These are phyloP conservation scores for Euryodendron excelsum DNA, from an alignment of 148 eudicot genomes.

Conservation along the genomic window DNA sequence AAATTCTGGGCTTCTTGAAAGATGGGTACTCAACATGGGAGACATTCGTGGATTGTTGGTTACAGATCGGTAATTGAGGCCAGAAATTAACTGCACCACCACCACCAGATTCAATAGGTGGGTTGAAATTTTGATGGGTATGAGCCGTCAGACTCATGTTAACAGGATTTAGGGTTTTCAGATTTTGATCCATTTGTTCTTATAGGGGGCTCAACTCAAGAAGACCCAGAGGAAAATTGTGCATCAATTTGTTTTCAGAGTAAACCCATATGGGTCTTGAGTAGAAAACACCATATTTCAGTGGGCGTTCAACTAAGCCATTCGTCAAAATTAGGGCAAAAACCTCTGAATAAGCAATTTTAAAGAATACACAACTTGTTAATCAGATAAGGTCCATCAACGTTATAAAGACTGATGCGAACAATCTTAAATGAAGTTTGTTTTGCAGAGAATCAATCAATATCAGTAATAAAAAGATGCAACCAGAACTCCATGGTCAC, in stretches of 20 bases:
- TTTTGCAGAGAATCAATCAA: background rate
- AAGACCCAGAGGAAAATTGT: conserved; percentile 1
- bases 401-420: background rate
- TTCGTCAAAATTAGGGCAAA: background rate
- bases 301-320: background rate
- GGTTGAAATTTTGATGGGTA: background rate
- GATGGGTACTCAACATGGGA: background rate
- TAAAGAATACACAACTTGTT: background rate
- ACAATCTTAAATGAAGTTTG: background rate
- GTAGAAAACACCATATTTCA: background rate
- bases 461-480: background rate
- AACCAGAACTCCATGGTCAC: background rate
- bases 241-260: background rate
- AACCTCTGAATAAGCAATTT: background rate
- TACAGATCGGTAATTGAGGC: background rate
- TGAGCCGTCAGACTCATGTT: background rate
- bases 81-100: background rate
- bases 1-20: conserved; percentile 21
- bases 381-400: background rate
- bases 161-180: background rate
- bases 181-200: background rate
- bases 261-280: conserved; percentile 4
- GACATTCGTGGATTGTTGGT: background rate
- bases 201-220: background rate
- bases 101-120: conserved; percentile 1